phyloP scores from a whole-genome alignment of 495 filamentous ascomycete genomes.

The Tuber aestivum region DNA sequence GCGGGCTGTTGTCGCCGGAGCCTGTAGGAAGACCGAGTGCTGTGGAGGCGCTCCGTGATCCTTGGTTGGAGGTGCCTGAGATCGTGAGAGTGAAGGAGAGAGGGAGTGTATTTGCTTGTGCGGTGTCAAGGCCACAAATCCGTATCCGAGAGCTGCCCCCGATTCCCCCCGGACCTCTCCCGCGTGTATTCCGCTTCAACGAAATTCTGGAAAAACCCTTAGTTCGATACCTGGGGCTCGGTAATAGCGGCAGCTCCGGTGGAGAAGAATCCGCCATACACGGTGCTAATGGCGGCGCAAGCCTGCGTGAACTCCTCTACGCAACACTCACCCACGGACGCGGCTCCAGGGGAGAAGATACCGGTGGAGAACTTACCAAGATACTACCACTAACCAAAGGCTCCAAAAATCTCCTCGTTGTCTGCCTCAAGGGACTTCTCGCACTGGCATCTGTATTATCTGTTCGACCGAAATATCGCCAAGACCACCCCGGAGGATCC shows the following conservation, averaged over 20 bases:
- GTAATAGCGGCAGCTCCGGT: too few relatives aligned
- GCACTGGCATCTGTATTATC: neutral
- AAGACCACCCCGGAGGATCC: neutral
- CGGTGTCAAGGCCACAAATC: neutral
- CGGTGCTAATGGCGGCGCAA: too few relatives aligned
- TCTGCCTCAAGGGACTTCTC: neutral
- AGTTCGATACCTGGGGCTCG: neutral
- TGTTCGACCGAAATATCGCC: neutral
- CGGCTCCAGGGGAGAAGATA: too few relatives aligned
- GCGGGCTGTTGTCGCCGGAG: neutral
- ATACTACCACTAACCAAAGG: neutral
- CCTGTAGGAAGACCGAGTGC: slow-evolving; percentile 7
- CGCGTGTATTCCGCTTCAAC: neutral
- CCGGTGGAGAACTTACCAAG: neutral
- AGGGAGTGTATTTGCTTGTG: neutral
- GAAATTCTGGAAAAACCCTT: neutral
- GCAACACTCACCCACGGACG: neutral
- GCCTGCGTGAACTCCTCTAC: neutral
- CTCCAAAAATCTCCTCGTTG: neutral
- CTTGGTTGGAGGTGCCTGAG: slow-evolving; percentile 1
- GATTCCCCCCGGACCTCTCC: neutral
- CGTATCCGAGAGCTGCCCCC: neutral
- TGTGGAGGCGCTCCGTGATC: slow-evolving; percentile 8
- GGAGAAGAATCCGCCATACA: too few relatives aligned
- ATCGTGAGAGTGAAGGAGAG: neutral